phyloP scores from a whole-genome alignment of 768 basidiomycete genomes.

The Cyclocybe aegerita region DNA sequence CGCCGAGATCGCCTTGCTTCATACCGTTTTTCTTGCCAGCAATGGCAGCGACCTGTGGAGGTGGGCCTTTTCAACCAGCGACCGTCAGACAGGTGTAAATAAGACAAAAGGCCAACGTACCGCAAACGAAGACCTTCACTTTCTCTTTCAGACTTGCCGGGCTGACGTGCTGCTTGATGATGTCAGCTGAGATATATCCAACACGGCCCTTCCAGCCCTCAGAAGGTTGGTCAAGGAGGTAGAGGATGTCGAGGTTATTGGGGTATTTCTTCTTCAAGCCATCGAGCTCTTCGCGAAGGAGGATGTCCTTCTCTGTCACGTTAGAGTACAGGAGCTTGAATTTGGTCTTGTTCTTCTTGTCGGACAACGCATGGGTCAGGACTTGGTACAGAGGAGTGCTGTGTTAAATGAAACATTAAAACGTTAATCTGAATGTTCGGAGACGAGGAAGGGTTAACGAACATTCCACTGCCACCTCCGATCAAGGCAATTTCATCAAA shows the following conservation, averaged over 20 bases:
- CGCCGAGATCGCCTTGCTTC: constrained; percentile 82
- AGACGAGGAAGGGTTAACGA: constrained; percentile 23
- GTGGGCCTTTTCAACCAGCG: constrained; percentile 54
- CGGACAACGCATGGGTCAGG: constrained; percentile 67
- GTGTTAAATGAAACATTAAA: constrained; percentile 10
- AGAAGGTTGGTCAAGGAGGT: constrained; percentile 79
- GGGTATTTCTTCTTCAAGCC: constrained; percentile 66
- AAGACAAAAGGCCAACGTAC: constrained; percentile 37
- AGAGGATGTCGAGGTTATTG: constrained; percentile 76
- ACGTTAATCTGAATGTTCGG: not conserved
- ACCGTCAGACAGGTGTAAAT: not conserved
- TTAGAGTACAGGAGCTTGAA: constrained; percentile 94
- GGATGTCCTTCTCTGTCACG: constrained; percentile 86
- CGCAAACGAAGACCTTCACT: constrained; percentile 89
- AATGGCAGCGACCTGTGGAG: constrained; percentile 83
- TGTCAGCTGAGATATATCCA: constrained; percentile 73
- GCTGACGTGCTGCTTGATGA: constrained; percentile 74
- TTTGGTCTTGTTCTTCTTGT: constrained; percentile 85
- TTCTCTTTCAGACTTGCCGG: constrained; percentile 67
- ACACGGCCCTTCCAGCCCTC: constrained; percentile 59
- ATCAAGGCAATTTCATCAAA: constrained; percentile 86
- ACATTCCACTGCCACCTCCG: constrained; percentile 94
- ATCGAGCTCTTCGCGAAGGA: constrained; percentile 79
- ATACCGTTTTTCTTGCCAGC: constrained; percentile 87
- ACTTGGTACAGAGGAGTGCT: constrained; percentile 88